Evolutionary conservation across 352 stramenopile genomes (phyloP).

Genomic region (Phytopythium cucurbitacearum): DNA sequence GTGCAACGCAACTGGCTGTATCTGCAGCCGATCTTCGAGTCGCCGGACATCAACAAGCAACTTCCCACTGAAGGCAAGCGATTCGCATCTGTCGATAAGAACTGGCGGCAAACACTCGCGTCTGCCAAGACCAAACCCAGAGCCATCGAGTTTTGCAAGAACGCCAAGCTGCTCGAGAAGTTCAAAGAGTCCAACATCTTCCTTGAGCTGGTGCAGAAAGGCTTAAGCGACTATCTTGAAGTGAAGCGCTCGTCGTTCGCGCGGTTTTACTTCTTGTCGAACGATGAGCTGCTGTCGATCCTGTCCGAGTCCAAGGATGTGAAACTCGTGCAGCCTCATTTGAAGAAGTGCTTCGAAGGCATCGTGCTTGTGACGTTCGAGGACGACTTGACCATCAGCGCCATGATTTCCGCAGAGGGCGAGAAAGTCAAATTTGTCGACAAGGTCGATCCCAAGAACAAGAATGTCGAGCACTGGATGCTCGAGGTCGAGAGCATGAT

Average conservation of each 20-base stretch:
- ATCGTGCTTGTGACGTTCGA: conserved; percentile 92
- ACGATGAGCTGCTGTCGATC: conserved; percentile 94
- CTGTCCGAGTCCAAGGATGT: conserved; percentile 95
- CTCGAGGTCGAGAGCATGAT: conserved; percentile 92
- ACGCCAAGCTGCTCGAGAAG: conserved; percentile 88
- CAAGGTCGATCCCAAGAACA: conserved; percentile 88
- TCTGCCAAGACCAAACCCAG: conserved; percentile 81
- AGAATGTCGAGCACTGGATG: conserved; percentile 97
- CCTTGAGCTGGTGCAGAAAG: conserved; percentile 95
- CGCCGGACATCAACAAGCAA: conserved; percentile 95
- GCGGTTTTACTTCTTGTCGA: conserved; percentile 95
- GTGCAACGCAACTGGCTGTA: conserved; percentile 96
- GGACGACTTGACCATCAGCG: conserved; percentile 87
- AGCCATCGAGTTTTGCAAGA: conserved; percentile 91
- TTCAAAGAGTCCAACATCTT: conserved; percentile 94
- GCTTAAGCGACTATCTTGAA: conserved; percentile 93
- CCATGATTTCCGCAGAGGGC: conserved; percentile 89
- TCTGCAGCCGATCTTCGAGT: conserved; percentile 95
- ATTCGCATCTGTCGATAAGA: conserved; percentile 94
- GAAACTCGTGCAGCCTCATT: conserved; percentile 90
- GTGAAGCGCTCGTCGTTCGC: conserved; percentile 92
- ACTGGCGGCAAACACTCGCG: conserved; percentile 90
- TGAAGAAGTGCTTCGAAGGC: conserved; percentile 96
- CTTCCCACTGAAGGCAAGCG: conserved; percentile 92
- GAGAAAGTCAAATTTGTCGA: conserved; percentile 86